Percentiles rank a stretch among this genome's conserved stretches.
Conservation (phyloP, 192 early-diverging fungal species). For the Entophlyctis helioformis region DNA sequence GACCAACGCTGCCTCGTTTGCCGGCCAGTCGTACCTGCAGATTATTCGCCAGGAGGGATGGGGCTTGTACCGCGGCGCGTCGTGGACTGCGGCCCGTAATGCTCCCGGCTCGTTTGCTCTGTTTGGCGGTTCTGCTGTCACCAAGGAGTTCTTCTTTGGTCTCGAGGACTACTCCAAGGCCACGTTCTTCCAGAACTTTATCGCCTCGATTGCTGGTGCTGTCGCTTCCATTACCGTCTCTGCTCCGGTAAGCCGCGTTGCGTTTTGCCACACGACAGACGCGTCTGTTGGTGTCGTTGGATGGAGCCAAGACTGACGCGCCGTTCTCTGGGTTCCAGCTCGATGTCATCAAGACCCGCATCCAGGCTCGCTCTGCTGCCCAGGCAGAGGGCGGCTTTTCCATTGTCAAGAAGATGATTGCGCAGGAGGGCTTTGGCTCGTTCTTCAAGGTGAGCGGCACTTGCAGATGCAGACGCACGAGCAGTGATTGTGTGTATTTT, state of each 20-base stretch:
- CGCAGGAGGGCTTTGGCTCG: slow-evolving; percentile 77
- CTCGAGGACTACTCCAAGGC: slow-evolving; percentile 87
- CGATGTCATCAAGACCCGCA: slow-evolving; percentile 98
- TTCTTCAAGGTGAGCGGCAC: slow-evolving; percentile 78
- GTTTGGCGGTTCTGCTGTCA: slow-evolving; percentile 80
- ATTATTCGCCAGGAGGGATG: slow-evolving; percentile 82
- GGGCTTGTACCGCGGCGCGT: slow-evolving; percentile 89
- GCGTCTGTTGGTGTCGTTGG: too few relatives aligned
- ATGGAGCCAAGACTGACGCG: too few relatives aligned
- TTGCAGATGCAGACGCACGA: neutral
- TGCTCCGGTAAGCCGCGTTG: slow-evolving; percentile 47
- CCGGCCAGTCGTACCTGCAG: slow-evolving; percentile 64
- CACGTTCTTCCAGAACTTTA: slow-evolving; percentile 99
- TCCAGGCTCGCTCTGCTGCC: slow-evolving; percentile 84
- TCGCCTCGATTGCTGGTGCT: slow-evolving; percentile 89
- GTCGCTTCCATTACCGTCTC: slow-evolving; percentile 88
- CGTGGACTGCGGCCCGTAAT: slow-evolving; percentile 95
- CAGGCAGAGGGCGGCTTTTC: slow-evolving; percentile 76
- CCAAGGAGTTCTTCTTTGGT: slow-evolving; percentile 86
- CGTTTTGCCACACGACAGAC: neutral
- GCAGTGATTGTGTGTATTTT: neutral
- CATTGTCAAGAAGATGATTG: slow-evolving; percentile 82
- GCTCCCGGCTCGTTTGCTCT: slow-evolving; percentile 97
- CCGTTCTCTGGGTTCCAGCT: slow-evolving; percentile 20
- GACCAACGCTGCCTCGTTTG: slow-evolving; percentile 79